Evolutionary conservation across 169 alveolate genomes (phyloP), one percentile per base, ranked within the genome.

Genomic region (Eimeria nieschulzi): DNA sequence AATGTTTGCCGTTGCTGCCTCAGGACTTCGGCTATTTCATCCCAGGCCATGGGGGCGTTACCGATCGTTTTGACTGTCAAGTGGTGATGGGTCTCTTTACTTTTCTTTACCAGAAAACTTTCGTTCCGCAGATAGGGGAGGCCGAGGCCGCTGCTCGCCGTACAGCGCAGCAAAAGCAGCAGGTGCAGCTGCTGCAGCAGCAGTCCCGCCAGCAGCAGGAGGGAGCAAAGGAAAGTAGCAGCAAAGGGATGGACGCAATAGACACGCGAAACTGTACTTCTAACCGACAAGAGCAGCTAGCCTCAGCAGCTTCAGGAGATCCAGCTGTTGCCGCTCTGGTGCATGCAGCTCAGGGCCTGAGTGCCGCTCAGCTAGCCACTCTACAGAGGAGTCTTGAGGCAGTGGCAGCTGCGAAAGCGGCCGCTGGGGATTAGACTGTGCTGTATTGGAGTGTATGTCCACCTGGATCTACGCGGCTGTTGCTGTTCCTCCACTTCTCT

Each of bases 31-130:
- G 99, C 9, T 97, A 98, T 64, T 90, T 98, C 25, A 99, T 99
- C 55, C 99, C 99, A 53, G 99, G 99, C 15, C 99, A 99, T 95
- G 99, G 99, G 0, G 99, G 99, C 13, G 94, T 99, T 51, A 98
- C 99, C 25, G 99, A 99, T 92, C 96, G 99, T 82, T 98, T 99
- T 96, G 99, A 99, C 96, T 99, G 99, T 83, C 99, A 99, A 94
- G 66, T 94, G 7, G 83, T 94, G 66, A 94, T 88, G 92, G 96
- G 96, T 25, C 80, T 93, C 56, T 91, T 91, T 68, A 91, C 94
- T 0, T 92, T 71, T 61, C 61, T 93, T n/a, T 93, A 93, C 64
- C 63, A 66, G 72, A 70, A 59, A n/a, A 92, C 87, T 53, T 91
- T 91, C 51, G 91, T 86, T 13, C 83, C 83, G 23, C 83, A 73